phyloP scores from a whole-genome alignment of 495 filamentous ascomycete species.

The Clohesyomyces aquaticus region DNA sequence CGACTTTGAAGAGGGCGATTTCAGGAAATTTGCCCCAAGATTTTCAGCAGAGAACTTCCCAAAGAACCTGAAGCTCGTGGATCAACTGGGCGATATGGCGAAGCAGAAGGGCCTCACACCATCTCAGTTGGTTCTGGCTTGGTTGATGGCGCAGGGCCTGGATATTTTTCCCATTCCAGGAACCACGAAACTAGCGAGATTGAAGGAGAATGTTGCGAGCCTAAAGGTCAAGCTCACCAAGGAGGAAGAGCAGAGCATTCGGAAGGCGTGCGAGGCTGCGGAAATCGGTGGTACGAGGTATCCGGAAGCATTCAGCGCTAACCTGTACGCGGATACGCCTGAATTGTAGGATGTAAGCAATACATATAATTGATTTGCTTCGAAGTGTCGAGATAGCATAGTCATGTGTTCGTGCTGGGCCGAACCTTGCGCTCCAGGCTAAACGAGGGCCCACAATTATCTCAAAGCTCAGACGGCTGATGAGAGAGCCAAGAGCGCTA shows the following conservation, averaged over 20 bases:
- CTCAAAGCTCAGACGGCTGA: too few species aligned
- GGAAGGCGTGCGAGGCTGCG: too few species aligned
- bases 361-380: too few species aligned
- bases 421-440: too few species aligned
- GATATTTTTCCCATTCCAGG: conserved; percentile 49
- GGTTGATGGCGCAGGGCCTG: conserved; percentile 61
- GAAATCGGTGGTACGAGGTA: too few species aligned
- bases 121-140: conserved; percentile 59
- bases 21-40: conserved; percentile 48
- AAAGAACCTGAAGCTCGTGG: conserved; percentile 58
- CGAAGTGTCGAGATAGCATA: too few species aligned
- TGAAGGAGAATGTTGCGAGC: conserved; percentile 46
- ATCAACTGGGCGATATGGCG: conserved; percentile 53
- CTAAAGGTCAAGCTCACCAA: conserved; percentile 42
- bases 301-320: too few species aligned
- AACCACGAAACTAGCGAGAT: conserved; percentile 41
- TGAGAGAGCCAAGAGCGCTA: too few species aligned
- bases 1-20: conserved; percentile 54
- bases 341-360: too few species aligned
- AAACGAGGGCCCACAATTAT: too few species aligned
- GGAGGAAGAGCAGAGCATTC: conserved; percentile 43
- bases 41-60: conserved; percentile 59
- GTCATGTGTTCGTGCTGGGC: too few species aligned
- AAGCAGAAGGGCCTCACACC: conserved; percentile 53
- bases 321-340: too few species aligned